Percentiles rank a stretch among this genome's conserved stretches.
These are phyloP conservation scores for Moniliophthora roreri DNA, from an alignment of 1,284 basidiomycete species.

Conservation along the genomic window DNA sequence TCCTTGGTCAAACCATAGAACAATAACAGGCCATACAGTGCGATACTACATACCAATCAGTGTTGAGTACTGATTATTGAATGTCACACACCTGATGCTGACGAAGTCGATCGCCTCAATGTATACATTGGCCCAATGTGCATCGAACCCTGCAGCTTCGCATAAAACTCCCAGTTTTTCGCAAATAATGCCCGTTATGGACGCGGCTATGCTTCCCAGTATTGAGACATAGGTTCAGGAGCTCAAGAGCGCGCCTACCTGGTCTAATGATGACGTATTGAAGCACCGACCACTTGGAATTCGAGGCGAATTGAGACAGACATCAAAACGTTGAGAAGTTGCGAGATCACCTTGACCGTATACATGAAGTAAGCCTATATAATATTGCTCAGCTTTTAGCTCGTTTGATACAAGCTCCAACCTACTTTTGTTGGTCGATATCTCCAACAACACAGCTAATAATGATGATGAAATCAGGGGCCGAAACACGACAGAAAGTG, in stretches of 20 bases:
- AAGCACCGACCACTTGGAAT: conserved; percentile 67
- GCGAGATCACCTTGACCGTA: conserved; percentile 80
- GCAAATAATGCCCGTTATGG: conserved; percentile 77
- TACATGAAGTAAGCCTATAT: conserved; percentile 80
- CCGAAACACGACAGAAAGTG: conserved; percentile 1
- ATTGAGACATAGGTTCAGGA: not conserved
- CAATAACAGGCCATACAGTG: conserved; percentile 77
- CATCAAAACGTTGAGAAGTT: conserved; percentile 14
- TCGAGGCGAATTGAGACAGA: not conserved
- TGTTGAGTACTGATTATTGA: not conserved
- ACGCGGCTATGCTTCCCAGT: conserved; percentile 34
- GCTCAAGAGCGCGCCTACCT: conserved; percentile 33
- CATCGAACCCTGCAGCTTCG: conserved; percentile 54
- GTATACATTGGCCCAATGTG: conserved; percentile 71
- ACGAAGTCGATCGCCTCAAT: conserved; percentile 71
- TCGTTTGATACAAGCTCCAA: conserved; percentile 21
- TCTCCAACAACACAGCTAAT: conserved; percentile 70
- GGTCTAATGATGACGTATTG: conserved; percentile 85
- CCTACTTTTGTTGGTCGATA: conserved; percentile 78
- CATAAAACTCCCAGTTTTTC: conserved; percentile 69
- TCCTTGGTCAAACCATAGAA: conserved; percentile 81
- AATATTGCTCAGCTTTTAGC: no score
- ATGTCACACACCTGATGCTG: conserved; percentile 66
- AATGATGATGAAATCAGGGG: conserved; percentile 4
- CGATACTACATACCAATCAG: conserved; percentile 46